Evolutionary conservation across 2,329 filamentous ascomycete species (phyloP), one percentile per base, ranked within the genome.

Genomic region (Ampelomyces quisqualis): DNA sequence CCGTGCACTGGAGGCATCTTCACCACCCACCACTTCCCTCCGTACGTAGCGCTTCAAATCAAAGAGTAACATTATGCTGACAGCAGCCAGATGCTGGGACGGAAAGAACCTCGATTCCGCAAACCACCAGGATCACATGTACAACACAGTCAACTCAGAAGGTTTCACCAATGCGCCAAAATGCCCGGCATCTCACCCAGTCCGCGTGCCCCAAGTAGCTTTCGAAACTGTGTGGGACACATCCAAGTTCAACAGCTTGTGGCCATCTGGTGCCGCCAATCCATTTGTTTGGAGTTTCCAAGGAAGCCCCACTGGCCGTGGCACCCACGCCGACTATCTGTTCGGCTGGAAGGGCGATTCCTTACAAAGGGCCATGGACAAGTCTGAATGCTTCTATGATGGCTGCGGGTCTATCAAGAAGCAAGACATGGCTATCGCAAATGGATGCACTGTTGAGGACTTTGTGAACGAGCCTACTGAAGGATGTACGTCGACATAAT

Each of bases 101-200:
- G 47, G 39, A 32, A 51, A 24, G 46, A 58, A 47, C 49, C 45
- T 24, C 19, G 77, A 78, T 53, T 75, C 74, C 17, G 38, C 57
- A 1, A 73, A 82, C 62, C 79, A 83, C 71, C 74, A 74, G 65
- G 72, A 71, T 48, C 81, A 73, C 57, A 62, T 57, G 54, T 60
- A 49, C 49, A 57, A 55, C 34, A 58, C 57, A 0, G 47, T 53
- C 17, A 44, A 17, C 7, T 47, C 38, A 8, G 49, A 58, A 8
- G 52, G 53, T 14, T 58, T 58, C 34, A 53, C 34, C 4, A 57
- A 60, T 29, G 54, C 53, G 0, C 52, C 54, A 2, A 45, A 47
- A 17, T 60, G 57, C 35, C 57, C 57, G 2, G 27, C 51, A 1
- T 34, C 47, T 5, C 55, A 60, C 21, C 57, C 57, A 9, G 43